Conservation (phyloP, 768 basidiomycete genomes). For the Gautieria morchelliformis region DNA sequence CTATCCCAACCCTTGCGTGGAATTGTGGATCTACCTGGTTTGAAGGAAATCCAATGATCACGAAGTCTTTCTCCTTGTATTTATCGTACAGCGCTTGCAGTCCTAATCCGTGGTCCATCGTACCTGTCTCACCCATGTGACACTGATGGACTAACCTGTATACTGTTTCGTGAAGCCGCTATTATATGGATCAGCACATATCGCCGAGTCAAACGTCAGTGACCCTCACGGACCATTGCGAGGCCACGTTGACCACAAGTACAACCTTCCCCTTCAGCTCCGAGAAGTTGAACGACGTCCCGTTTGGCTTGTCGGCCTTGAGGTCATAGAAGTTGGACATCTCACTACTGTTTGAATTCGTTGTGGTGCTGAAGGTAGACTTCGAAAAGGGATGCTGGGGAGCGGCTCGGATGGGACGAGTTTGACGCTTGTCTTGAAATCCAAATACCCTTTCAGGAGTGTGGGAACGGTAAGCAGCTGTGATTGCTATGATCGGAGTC, state of each 20-base stretch:
- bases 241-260: slow-evolving; percentile 71
- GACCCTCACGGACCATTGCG: slow-evolving; percentile 45
- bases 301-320: slow-evolving; percentile 52
- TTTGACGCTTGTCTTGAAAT: background rate
- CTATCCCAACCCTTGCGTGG: background rate
- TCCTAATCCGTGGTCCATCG: slow-evolving; percentile 31
- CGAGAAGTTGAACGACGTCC: slow-evolving; percentile 49
- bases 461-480: background rate
- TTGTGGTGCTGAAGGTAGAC: background rate
- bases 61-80: slow-evolving; percentile 65
- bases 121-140: slow-evolving; percentile 13
- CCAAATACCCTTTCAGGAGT: background rate
- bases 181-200: slow-evolving; percentile 1
- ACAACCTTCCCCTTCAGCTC: slow-evolving; percentile 61
- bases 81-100: slow-evolving; percentile 76
- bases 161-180: slow-evolving; percentile 85
- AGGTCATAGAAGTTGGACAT: slow-evolving; percentile 53
- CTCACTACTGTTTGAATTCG: background rate
- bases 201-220: background rate
- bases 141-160: slow-evolving; percentile 32
- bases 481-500: background rate
- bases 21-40: slow-evolving; percentile 51
- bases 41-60: slow-evolving; percentile 86
- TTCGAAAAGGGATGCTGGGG: background rate
- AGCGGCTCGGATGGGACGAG: no score